Conservation (phyloP, 768 basidiomycete species). For the Hebeloma cylindrosporum region DNA sequence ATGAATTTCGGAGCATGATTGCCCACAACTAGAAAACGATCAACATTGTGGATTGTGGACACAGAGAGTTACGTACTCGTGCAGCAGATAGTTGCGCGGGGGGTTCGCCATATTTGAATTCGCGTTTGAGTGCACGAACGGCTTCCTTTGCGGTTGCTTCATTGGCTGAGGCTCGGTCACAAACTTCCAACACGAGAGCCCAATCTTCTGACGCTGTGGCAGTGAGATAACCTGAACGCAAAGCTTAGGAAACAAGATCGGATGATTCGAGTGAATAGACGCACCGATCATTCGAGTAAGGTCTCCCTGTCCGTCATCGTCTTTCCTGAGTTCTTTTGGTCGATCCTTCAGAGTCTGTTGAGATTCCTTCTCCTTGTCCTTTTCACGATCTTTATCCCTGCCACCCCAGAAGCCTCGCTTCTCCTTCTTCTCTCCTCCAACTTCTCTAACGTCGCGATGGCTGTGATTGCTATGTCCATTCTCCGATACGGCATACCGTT, state of each 20-base stretch:
- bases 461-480: constrained; percentile 28
- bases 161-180: constrained; percentile 73
- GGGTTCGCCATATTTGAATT: constrained; percentile 88
- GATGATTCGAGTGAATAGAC: no score
- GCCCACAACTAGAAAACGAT: constrained; percentile 72
- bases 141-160: constrained; percentile 83
- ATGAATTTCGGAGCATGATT: constrained; percentile 83
- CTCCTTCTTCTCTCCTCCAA: constrained; percentile 47
- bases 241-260: constrained; percentile 1
- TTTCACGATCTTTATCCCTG: constrained; percentile 35
- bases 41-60: neutral
- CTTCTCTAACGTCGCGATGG: constrained; percentile 22
- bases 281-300: constrained; percentile 73
- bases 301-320: constrained; percentile 50
- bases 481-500: constrained; percentile 30
- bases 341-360: no score
- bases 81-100: constrained; percentile 76
- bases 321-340: constrained; percentile 30
- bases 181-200: constrained; percentile 80
- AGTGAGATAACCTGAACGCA: constrained; percentile 61
- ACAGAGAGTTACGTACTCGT: constrained; percentile 45
- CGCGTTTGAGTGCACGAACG: constrained; percentile 73
- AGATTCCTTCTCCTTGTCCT: constrained; percentile 32
- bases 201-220: constrained; percentile 83
- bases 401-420: constrained; percentile 56